Base-by-base conservation (phyloP, 2,329 filamentous ascomycete genomes). In the Colletotrichum lindemuthianum region DNA sequence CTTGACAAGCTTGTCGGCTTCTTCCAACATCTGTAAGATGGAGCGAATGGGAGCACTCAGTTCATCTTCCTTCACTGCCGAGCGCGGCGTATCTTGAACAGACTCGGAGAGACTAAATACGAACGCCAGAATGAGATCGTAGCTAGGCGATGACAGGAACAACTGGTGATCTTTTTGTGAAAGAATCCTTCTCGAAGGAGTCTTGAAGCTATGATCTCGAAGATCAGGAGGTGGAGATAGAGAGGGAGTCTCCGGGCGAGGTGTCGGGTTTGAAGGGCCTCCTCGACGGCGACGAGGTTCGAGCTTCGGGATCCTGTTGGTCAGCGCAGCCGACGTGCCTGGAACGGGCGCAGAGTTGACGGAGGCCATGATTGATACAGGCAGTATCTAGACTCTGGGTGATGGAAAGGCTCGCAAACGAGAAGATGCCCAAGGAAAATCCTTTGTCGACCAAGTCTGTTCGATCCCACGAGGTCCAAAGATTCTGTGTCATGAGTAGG, bases 31-130 rank as follows among this genome's bases (percentile, higher is more conserved):
- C 13, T 77, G 73, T 43, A 96, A 76, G 37, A 98, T 86, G 12
- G 85, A 83, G 63, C 81, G 80, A 58, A 96, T 81, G 4, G 84
- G 77, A 13, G 83, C 79, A 68, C 90, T 88, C n/a, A 88, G 77
- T 47, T 86, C 81, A 39, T 70, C 69, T n/a, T 85, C 80, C 33
- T 83, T 82, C 63, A 88, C 78, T 6, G 90, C 81, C 2, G 90
- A 90, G 67, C 90, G 85, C 7, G 90, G 87, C 34, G 83, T 87
- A 72, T 92, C 89, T 53, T 88, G 81, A 48, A 97, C 92, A 4
- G 91, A 88, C 71, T 97, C 94, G 48, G 93, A 90, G 24, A 99
- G 87, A 9, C 87, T 86, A 77, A 97, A 97, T 67, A 97, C 84
- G 79, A 97, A 99, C 16, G 92, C 88, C 63, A 92, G 81, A 47